Base-by-base conservation (phyloP, 345 rosid species). In the Syzygium grande region DNA sequence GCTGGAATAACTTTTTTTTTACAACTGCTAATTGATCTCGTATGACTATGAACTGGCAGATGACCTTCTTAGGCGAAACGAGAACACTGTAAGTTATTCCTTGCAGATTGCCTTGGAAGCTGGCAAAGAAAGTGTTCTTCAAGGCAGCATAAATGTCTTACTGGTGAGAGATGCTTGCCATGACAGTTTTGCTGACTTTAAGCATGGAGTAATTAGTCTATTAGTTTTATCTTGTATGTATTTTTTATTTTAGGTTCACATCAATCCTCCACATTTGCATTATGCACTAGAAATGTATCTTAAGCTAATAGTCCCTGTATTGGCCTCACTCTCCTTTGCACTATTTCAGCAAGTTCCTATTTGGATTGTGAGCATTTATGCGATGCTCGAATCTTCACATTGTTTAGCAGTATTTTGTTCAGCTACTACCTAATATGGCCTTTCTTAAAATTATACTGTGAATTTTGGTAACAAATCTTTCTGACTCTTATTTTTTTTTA, bases 61-160 rank as follows among this genome's bases (percentile, higher is more conserved):
- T 89, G 92, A 95, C 89, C 91, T 98, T 85, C 90, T 87, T 88
- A 91, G 89, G 86, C 91, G 90, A 92, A 95, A 94, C 89, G 98
- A 96, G 90, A 93, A 91, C 89, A 91, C 27, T 55, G 94, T 94
- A 85, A 96, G 93, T 87, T 88, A 92, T 84, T 84, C 92, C 30
- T 90, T 98, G 91, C 95, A 93, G 91, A 91, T 88, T 90, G 93
- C 94, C 86, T 87, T 97, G 89, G 98, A 95, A 90, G 93, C 93
- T 83, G 93, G 98, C 92, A 95, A 93, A 95, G 93, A 89, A 53
- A 91, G 94, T 34, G 92, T 97, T 88, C 95, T 98, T 89, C 95
- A 97, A 90, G 99, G 99, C 94, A 94, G 96, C 91, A 89, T 94
- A 91, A 94, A 93, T 93, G 90, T 94, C 89, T 93, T 98, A 85